Conservation (phyloP, 176 grass and related monocot genomes). For the Triticum monococcum region DNA sequence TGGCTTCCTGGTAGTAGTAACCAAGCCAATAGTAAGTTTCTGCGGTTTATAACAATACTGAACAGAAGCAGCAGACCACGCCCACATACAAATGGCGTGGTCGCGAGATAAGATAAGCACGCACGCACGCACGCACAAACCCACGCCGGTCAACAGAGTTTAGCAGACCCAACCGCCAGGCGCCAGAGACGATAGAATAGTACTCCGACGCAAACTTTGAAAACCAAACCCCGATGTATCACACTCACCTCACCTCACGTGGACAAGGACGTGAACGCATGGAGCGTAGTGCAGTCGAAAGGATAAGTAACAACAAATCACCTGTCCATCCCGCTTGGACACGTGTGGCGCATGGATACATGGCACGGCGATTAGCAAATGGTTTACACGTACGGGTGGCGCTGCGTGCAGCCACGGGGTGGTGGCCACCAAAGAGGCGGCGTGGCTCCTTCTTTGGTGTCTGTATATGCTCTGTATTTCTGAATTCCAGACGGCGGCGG, state of each 20-base stretch:
- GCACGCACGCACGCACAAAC: not conserved
- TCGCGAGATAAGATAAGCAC: not conserved
- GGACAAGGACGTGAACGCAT: not conserved
- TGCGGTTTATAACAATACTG: too few species aligned
- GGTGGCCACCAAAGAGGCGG: not conserved
- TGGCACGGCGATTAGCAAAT: not conserved
- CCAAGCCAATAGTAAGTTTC: not conserved
- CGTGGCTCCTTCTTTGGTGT: too few species aligned
- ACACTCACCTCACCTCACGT: not conserved
- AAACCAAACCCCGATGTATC: slow-evolving; percentile 8
- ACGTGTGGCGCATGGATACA: too few species aligned
- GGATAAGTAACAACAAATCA: not conserved
- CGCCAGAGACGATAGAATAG: not conserved
- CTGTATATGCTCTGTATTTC: not conserved
- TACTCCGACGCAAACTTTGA: slow-evolving; percentile 37
- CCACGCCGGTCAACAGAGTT: not conserved
- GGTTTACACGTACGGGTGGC: not conserved
- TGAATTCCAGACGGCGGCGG: not conserved
- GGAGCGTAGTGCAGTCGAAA: not conserved
- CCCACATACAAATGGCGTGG: not conserved
- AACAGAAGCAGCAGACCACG: not conserved
- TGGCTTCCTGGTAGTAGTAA: not conserved
- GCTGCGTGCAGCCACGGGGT: not conserved
- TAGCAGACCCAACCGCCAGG: not conserved
- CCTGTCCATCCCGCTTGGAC: not conserved